Conservation (phyloP, 1,284 basidiomycete species). For the Leccinum pachyderme region DNA sequence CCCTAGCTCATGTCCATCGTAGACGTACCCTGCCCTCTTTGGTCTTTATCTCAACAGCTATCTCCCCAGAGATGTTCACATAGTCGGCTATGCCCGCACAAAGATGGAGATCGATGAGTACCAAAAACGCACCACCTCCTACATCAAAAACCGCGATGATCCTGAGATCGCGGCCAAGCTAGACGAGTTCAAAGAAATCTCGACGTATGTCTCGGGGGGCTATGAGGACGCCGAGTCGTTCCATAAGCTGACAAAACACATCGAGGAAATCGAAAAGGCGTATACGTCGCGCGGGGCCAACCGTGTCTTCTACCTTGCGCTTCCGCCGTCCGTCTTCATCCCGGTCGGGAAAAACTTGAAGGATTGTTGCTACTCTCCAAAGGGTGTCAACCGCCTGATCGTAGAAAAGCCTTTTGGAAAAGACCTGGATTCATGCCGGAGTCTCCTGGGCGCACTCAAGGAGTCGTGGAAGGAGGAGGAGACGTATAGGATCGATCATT, state of each 20-base stretch:
- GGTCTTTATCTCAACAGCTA: slow-evolving; percentile 79
- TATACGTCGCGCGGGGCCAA: slow-evolving; percentile 67
- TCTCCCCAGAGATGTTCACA: slow-evolving; percentile 81
- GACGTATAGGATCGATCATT: slow-evolving; percentile 97
- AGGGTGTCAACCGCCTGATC: slow-evolving; percentile 81
- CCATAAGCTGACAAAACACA: slow-evolving; percentile 69
- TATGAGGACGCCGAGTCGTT: slow-evolving; percentile 87
- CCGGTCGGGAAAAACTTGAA: slow-evolving; percentile 82
- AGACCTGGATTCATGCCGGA: slow-evolving; percentile 83
- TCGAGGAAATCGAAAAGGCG: slow-evolving; percentile 74
- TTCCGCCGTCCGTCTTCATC: slow-evolving; percentile 92
- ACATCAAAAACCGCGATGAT: slow-evolving; percentile 79
- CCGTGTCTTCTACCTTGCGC: slow-evolving; percentile 90
- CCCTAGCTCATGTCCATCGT: slow-evolving; percentile 15
- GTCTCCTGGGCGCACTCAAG: slow-evolving; percentile 79
- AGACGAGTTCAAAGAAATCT: slow-evolving; percentile 78
- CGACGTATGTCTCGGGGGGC: slow-evolving; percentile 80
- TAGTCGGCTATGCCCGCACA: slow-evolving; percentile 93
- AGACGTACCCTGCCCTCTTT: slow-evolving; percentile 95
- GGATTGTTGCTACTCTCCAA: slow-evolving; percentile 73
- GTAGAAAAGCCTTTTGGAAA: slow-evolving; percentile 98
- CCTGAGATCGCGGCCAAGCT: slow-evolving; percentile 57
- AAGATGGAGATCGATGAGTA: slow-evolving; percentile 91
- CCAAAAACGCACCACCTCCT: slow-evolving; percentile 76
- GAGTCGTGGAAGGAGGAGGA: slow-evolving; percentile 91